A percentile compares a stretch with the other conserved stretches of the same genome.
These are phyloP conservation scores for Rutstroemia sp. DNA, from an alignment of 2,329 filamentous ascomycete species.

Conservation along the genomic window DNA sequence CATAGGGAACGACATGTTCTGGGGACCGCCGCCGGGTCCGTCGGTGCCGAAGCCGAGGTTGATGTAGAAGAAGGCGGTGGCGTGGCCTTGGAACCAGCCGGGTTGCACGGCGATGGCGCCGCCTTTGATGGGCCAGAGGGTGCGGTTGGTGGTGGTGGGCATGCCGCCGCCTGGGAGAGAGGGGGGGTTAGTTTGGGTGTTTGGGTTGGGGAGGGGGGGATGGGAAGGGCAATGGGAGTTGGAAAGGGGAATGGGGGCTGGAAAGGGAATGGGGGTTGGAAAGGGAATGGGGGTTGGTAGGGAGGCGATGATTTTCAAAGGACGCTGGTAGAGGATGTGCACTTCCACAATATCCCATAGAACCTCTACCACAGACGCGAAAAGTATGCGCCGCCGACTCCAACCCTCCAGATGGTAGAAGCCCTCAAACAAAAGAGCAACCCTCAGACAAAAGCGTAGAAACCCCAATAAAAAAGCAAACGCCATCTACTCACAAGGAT, in stretches of 20 bases:
- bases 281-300: not conserved
- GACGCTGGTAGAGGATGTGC: not conserved
- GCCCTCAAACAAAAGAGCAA: not conserved
- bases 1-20: conserved; percentile 84
- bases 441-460: too few relatives aligned
- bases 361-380: not conserved
- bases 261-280: not conserved
- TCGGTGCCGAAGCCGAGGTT: conserved; percentile 80
- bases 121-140: conserved; percentile 82
- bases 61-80: conserved; percentile 75
- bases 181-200: not conserved
- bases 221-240: not conserved
- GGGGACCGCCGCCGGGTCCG: conserved; percentile 56
- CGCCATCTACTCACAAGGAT: conserved; percentile 30
- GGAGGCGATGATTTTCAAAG: too few relatives aligned
- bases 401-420: not conserved
- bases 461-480: not conserved
- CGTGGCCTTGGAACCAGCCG: conserved; percentile 91
- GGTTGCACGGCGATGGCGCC: conserved; percentile 88
- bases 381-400: not conserved
- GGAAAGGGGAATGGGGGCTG: not conserved
- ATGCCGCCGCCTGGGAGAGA: conserved; percentile 69
- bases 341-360: too few relatives aligned
- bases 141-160: conserved; percentile 69
- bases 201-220: not conserved